Percentiles rank a stretch among this genome's conserved stretches.
These are phyloP conservation scores for Artemisia annua DNA, from an alignment of 129 eudicot genomes.

Conservation along the genomic window DNA sequence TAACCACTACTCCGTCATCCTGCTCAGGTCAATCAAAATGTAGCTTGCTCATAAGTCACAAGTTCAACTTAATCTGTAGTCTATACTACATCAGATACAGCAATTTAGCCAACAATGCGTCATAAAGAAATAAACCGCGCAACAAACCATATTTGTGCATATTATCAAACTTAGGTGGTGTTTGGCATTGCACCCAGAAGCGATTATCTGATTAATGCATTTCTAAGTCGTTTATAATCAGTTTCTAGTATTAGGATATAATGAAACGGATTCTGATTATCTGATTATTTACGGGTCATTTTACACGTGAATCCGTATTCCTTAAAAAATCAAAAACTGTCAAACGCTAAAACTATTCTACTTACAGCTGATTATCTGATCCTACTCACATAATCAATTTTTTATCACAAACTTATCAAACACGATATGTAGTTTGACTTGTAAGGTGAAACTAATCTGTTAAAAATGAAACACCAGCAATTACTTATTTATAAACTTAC, in stretches of 20 bases:
- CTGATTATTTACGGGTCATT: not conserved
- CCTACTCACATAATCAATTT: too few species aligned
- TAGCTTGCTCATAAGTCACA: slow-evolving; percentile 10
- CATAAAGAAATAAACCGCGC: too few species aligned
- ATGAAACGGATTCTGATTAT: too few species aligned
- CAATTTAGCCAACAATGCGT: not conserved
- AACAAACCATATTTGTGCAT: not conserved
- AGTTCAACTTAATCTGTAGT: not conserved
- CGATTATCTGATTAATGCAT: too few species aligned
- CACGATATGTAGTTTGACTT: not conserved
- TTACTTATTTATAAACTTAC: too few species aligned
- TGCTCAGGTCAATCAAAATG: slow-evolving; percentile 25
- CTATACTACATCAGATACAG: not conserved
- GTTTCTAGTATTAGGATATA: too few species aligned
- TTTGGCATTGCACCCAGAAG: not conserved
- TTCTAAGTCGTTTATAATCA: too few species aligned
- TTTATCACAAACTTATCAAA: too few species aligned
- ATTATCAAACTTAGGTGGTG: slow-evolving; percentile 9
- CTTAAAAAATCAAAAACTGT: too few species aligned
- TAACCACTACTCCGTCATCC: slow-evolving; percentile 51
- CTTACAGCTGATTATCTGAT: too few species aligned
- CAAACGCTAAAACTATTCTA: too few species aligned
- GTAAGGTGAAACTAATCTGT: not conserved
- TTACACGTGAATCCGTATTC: not conserved
- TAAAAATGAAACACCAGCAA: not conserved